Evolutionary conservation across 2,329 filamentous ascomycete species (phyloP), one percentile per base, ranked within the genome.

Genomic region (Pseudogymnoascus sp.): DNA sequence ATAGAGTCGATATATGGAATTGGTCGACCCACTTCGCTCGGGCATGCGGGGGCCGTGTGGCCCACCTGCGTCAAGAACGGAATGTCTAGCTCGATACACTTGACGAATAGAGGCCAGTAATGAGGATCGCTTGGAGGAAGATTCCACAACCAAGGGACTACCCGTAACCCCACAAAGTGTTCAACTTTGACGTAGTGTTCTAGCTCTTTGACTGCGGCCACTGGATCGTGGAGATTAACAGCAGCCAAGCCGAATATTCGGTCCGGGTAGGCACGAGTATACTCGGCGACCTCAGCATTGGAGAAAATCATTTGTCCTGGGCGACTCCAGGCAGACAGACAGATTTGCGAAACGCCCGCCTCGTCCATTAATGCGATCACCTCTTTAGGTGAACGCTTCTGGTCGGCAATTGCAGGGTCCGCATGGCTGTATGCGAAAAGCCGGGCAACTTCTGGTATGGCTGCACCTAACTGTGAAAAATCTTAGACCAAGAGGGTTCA

Each of bases 1-100:
- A 71, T 67, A 7, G 40, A 59, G 61, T 71, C 70, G 59, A 69
- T 70, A 44, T 72, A 70, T 31, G 69, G 70, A 26, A 71, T 66
- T 10, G 70, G 70, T 10, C 70, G 65, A 9, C 70, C 70, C 26
- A 68, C 64, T 40, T 72, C 70, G 62, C 69, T 71, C 9, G 68
- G 69, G 61, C 70, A 71, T 1, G 67, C 44, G 4, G 70, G 69
- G 1, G 59, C 70, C 11, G 70, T 71, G 61, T 72, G 70, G 2
- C 69, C 70, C 13, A 71, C 70, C 61, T 71, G 70, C 0, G 69
- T 72, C 15, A 69, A 62, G 63, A 72, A 72, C 1, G 70, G 70
- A 26, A 72, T 63, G 61, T 71, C 69, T 15, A 72, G 67, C 47
- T 70, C 70, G 19, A 71, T 68, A 62, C 70, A 71, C 63, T 71